Base-by-base conservation (phyloP, 148 eudicot species). In the Drosera capensis region DNA sequence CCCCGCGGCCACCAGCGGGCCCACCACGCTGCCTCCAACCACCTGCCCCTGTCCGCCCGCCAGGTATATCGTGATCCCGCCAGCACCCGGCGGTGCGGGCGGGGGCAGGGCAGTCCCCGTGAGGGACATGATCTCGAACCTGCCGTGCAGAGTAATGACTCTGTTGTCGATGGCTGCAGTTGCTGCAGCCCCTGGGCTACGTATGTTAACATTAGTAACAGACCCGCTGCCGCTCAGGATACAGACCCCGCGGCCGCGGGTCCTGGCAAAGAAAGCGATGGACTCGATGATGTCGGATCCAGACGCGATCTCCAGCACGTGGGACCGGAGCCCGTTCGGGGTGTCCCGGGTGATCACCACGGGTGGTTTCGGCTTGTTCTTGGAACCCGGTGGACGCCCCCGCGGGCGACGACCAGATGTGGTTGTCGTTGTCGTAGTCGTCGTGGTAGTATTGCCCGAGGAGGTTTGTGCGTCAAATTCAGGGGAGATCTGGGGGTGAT, bases 331-430 rank as follows among this genome's bases (percentile, higher is more conserved):
- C 14, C 61, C 56, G 52, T 68, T 68, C 7, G 72, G 72, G 59
- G 60, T 68, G 42, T 68, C 72, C 2, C 72, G 68, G 19, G 72
- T 58, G 18, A 68, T 31, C 13, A 68, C 63, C 12, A 68, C 63
- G 1, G 72, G 72, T 3, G 72, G 63, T 21, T 68, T 68, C 12
- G 72, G 72, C 48, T 62, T 68, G 56, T 62, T 68, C 30, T 68
- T 68, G 0, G 71, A 67, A 0, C 71, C 71, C 0, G 71, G 25
- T 7, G 71, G 71, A 1, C 71, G 28, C 2, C 73, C 73, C 7
- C 73, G 46, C 0, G 68, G 65, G 5, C 68, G 46, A 0, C 73
- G 56, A 2, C 56, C 46, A 14, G 24, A 12, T 8, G 30, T 19
- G 1, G n/a, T 14, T 9, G 50, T 29, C 1, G 58, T 58, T 6